Evolutionary conservation across 306 rosid genomes (phyloP), one percentile per base, ranked within the genome.

Genomic region (Fragaria nilgerrensis): DNA sequence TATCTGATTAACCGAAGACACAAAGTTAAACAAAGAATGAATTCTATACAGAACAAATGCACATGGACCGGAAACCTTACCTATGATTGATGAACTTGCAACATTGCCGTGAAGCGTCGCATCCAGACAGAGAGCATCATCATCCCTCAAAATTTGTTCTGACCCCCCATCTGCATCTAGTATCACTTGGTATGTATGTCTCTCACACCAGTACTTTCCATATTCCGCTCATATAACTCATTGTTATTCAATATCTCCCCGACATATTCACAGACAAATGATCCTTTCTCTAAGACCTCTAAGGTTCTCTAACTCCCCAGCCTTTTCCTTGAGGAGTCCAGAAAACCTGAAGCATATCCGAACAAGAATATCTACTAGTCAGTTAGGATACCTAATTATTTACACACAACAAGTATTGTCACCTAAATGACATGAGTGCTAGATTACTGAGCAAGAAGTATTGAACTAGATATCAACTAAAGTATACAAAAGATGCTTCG

Each of bases 151-250:
- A 70, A 82, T 78, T 70, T 78, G 80, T 84, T 94, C 98, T 7
- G 97, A 92, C 44, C 93, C 93, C 98, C 98, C 92, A 59, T 94
- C 97, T 50, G 94, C 98, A 86, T 94, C 98, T 53, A 92, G 92
- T 62, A 86, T 85, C 73, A 92, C 95, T 7, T 96, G 98, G 76
- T 94, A 94, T 22, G 97, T 92, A 83, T 94, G 97, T 49, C 87
- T 89, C 63, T 84, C 92, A 37, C 84, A 79, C 87, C 82, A 16
- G 75, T 66, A 11, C 75, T 75, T 62, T 73, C 76, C 81, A 77
- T 8, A 76, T 44, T 84, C 77, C 98, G 84, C 19, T 92, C 90
- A 78, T 85, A 85, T 75, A 94, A 79, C 86, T 94, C 98, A 22
- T 70, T 77, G 82, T 92, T 94, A 39, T 97, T 94, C 81, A 94